phyloP scores from a whole-genome alignment of 768 basidiomycete genomes.

The Pleurotus djamor region DNA sequence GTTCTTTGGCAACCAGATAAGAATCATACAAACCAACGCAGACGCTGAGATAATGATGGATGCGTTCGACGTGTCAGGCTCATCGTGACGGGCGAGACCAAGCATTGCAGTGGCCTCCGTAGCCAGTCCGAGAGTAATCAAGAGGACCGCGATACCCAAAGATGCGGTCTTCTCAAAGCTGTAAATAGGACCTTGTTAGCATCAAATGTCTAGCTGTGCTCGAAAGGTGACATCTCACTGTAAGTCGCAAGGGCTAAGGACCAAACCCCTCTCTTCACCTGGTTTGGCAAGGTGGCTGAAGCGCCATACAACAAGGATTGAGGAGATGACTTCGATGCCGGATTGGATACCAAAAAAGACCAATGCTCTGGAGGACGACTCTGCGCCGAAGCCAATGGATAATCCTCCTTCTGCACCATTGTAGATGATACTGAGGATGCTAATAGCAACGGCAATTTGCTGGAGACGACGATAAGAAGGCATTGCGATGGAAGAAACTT shows the following conservation, averaged over 20 bases:
- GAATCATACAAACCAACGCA: constrained; percentile 33
- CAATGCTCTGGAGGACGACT: constrained; percentile 39
- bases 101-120: constrained; percentile 32
- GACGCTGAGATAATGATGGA: constrained; percentile 41
- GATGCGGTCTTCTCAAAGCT: constrained; percentile 38
- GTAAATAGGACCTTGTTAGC: neutral
- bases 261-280: constrained; percentile 23
- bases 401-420: constrained; percentile 33
- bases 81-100: constrained; percentile 29
- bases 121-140: constrained; percentile 32
- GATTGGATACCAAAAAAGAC: constrained; percentile 50
- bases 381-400: constrained; percentile 41
- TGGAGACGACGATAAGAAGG: constrained; percentile 30
- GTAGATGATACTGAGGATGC: constrained; percentile 36
- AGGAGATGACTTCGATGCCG: constrained; percentile 42
- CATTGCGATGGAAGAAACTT: neutral
- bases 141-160: constrained; percentile 29
- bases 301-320: constrained; percentile 41
- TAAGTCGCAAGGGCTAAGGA: constrained; percentile 12
- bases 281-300: constrained; percentile 30
- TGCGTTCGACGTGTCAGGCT: constrained; percentile 34
- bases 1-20: constrained; percentile 42
- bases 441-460: constrained; percentile 34
- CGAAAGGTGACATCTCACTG: constrained; percentile 11
- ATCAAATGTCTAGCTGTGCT: neutral